phyloP scores from a whole-genome alignment of 2,329 filamentous ascomycete genomes.

The Coniella vitis region DNA sequence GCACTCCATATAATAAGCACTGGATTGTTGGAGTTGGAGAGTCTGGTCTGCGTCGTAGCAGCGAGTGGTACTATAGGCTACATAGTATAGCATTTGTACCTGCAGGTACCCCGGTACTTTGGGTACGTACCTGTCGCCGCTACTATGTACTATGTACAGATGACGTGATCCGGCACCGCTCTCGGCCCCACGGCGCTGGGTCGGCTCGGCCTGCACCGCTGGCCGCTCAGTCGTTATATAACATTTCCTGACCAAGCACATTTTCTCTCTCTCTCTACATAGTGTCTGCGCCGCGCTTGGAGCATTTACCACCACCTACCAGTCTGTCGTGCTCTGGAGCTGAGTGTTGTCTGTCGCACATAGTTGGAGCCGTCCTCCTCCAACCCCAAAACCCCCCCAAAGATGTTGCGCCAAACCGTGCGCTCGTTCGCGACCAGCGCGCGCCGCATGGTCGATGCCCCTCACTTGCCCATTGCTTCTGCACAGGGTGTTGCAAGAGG shows the following conservation, averaged over 20 bases:
- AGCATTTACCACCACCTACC: not conserved
- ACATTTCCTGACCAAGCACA: not conserved
- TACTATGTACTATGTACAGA: too few species aligned
- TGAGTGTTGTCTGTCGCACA: not conserved
- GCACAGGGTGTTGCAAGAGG: slow-evolving; percentile 74
- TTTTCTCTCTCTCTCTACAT: not conserved
- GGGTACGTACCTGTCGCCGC: too few species aligned
- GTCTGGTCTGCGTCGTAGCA: too few species aligned
- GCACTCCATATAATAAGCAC: too few species aligned
- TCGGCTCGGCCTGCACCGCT: slow-evolving; percentile 3
- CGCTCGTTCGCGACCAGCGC: slow-evolving; percentile 62
- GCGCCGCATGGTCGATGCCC: slow-evolving; percentile 43
- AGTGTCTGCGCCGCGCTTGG: too few species aligned
- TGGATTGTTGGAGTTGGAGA: too few species aligned
- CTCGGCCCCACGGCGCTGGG: slow-evolving; percentile 1
- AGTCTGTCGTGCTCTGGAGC: not conserved
- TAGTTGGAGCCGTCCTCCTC: slow-evolving; percentile 1
- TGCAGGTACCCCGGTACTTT: too few species aligned
- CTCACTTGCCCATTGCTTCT: slow-evolving; percentile 67
- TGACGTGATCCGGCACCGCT: slow-evolving; percentile 5
- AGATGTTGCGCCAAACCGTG: slow-evolving; percentile 64
- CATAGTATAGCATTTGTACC: too few species aligned
- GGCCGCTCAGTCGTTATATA: not conserved
- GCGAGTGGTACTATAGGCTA: too few species aligned
- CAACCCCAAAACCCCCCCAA: slow-evolving; percentile 15